phyloP scores from a whole-genome alignment of 306 rosid species.

The Quercus dentata region DNA sequence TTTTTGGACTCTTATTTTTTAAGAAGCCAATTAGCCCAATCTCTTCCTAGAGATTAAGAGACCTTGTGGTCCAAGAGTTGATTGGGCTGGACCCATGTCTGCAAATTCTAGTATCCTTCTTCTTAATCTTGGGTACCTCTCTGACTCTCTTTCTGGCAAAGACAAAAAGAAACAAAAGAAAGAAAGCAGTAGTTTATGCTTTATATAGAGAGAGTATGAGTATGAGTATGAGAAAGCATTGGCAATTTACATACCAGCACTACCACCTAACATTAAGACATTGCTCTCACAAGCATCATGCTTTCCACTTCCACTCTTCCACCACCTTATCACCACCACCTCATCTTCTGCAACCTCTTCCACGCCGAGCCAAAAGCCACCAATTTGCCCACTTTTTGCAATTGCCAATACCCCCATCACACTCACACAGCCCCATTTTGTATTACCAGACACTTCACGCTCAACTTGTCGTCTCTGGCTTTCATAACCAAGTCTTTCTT shows the following conservation, averaged over 20 bases:
- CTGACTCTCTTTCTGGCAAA: too few relatives aligned
- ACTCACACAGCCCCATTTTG: conserved; percentile 24
- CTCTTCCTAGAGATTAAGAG: too few relatives aligned
- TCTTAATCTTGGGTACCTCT: too few relatives aligned
- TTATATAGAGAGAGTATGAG: too few relatives aligned
- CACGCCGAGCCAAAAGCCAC: conserved; percentile 34
- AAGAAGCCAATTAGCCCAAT: too few relatives aligned
- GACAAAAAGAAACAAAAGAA: too few relatives aligned
- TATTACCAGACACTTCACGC: conserved; percentile 49
- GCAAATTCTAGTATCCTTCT: too few relatives aligned
- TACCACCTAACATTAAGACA: background rate
- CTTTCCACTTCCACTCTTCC: conserved; percentile 23
- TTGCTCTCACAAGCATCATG: background rate
- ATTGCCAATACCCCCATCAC: conserved; percentile 35
- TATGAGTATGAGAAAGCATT: conserved; percentile 21
- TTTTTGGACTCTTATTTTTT: too few relatives aligned
- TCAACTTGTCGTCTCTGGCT: conserved; percentile 54
- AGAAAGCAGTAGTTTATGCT: too few relatives aligned
- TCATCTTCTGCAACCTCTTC: conserved; percentile 26
- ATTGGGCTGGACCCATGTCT: too few relatives aligned
- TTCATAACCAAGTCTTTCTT: conserved; percentile 56
- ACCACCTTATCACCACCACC: conserved; percentile 2
- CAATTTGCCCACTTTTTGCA: conserved; percentile 55
- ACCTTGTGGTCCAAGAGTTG: too few relatives aligned
- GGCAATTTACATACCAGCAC: conserved; percentile 2